Conservation (phyloP, 495 filamentous ascomycete genomes). For the Lepraria neglecta region DNA sequence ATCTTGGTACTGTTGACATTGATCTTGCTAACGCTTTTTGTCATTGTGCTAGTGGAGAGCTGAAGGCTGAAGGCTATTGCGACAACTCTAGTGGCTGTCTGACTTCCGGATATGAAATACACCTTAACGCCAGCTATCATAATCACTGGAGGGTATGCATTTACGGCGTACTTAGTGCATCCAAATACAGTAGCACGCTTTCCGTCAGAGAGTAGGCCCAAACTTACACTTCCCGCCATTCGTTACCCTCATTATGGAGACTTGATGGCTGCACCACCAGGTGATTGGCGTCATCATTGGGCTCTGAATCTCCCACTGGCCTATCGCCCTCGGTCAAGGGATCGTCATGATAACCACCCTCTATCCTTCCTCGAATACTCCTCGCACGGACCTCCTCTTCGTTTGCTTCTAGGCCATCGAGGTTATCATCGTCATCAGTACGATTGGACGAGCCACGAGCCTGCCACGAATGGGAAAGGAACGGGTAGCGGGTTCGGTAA, state of each 20-base stretch:
- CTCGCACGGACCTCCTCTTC: constrained; percentile 16
- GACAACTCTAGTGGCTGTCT: background rate
- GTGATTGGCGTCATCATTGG: constrained; percentile 2
- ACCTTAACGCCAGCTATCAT: too few species aligned
- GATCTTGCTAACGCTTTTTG: constrained; percentile 5
- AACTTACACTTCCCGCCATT: constrained; percentile 24
- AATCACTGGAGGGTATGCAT: too few species aligned
- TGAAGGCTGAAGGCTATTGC: background rate
- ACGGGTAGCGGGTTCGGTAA: constrained; percentile 21
- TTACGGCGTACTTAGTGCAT: too few species aligned
- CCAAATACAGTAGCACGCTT: too few species aligned
- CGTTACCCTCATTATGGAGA: constrained; percentile 26
- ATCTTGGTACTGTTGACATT: background rate
- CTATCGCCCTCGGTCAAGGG: constrained; percentile 8
- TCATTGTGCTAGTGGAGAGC: constrained; percentile 10
- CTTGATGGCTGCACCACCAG: constrained; percentile 27
- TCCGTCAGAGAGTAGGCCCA: too few species aligned
- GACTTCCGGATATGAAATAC: too few species aligned
- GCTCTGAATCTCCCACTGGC: background rate
- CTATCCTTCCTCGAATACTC: constrained; percentile 26
- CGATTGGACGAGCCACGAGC: constrained; percentile 3
- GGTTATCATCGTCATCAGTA: constrained; percentile 9
- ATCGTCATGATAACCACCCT: constrained; percentile 29
- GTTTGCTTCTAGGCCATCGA: constrained; percentile 18
- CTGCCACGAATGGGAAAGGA: constrained; percentile 17